Conservation (phyloP, 1,284 basidiomycete species). For the Fomitopsis pinicola region DNA sequence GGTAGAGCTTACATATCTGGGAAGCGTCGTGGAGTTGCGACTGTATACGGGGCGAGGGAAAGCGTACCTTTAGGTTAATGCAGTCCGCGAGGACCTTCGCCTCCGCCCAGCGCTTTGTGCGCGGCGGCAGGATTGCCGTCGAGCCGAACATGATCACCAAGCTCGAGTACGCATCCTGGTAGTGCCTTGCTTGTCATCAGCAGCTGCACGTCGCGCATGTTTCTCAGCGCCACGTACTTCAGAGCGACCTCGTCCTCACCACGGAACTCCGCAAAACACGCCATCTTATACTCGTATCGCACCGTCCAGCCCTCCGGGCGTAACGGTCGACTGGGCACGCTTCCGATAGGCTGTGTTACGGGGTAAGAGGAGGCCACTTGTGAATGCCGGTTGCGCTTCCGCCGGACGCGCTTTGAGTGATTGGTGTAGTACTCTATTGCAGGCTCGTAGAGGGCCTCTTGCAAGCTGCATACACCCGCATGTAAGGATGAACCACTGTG, state of each 20-base stretch:
- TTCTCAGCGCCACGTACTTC: constrained; percentile 48
- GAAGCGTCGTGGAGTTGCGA: neutral
- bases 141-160: constrained; percentile 85
- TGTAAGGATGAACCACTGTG: neutral
- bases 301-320: constrained; percentile 90
- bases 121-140: constrained; percentile 79
- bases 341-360: constrained; percentile 35
- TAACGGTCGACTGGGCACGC: constrained; percentile 51
- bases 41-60: neutral
- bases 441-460: constrained; percentile 83
- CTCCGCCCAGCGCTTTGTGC: constrained; percentile 97
- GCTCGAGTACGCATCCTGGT: constrained; percentile 85
- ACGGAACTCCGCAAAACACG: constrained; percentile 91
- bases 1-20: constrained; percentile 82
- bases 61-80: constrained; percentile 74
- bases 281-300: constrained; percentile 97
- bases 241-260: constrained; percentile 87
- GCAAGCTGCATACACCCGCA: constrained; percentile 48
- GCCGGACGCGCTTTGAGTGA: constrained; percentile 86
- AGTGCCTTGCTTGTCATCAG: constrained; percentile 55
- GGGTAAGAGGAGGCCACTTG: constrained; percentile 45
- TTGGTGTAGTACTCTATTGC: constrained; percentile 90
- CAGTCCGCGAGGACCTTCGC: constrained; percentile 95
- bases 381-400: constrained; percentile 81
- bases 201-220: constrained; percentile 10